Percentiles rank a stretch among this genome's conserved stretches.
phyloP scores from a whole-genome alignment of 2,329 filamentous ascomycete genomes.

The Trichoderma sp. region DNA sequence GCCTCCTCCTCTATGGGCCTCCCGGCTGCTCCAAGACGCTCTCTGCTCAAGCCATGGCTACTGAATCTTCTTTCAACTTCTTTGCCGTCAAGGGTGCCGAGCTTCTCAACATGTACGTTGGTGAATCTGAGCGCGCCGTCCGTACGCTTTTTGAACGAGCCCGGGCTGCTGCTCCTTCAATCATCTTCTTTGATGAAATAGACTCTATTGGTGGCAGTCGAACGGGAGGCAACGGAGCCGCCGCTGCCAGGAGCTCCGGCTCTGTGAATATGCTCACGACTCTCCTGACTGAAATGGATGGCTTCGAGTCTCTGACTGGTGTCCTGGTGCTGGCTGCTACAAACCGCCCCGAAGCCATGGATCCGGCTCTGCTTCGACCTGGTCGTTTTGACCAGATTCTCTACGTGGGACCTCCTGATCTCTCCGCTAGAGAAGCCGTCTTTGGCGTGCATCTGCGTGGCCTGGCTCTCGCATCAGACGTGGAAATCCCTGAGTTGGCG shows the following conservation, averaged over 20 bases:
- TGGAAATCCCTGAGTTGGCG: constrained; percentile 67
- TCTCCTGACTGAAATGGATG: constrained; percentile 92
- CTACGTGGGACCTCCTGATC: constrained; percentile 81
- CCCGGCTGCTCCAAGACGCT: constrained; percentile 95
- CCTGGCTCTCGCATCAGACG: constrained; percentile 60
- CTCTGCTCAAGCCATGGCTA: constrained; percentile 86
- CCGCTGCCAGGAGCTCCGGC: constrained; percentile 38
- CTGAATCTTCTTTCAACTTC: constrained; percentile 89
- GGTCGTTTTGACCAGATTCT: constrained; percentile 83
- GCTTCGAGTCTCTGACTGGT: constrained; percentile 79
- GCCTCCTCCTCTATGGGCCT: constrained; percentile 85
- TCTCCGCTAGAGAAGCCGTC: constrained; percentile 73
- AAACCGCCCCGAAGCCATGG: constrained; percentile 83
- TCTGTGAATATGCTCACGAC: constrained; percentile 86
- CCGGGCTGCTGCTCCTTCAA: constrained; percentile 80
- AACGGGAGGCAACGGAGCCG: constrained; percentile 47
- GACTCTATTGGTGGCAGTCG: constrained; percentile 73
- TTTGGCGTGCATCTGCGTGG: constrained; percentile 66
- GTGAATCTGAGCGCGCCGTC: constrained; percentile 85
- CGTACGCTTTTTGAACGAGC: constrained; percentile 85
- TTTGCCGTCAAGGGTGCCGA: constrained; percentile 92
- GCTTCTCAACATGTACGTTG: constrained; percentile 94
- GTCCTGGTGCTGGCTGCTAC: constrained; percentile 90
- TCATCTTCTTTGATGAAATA: constrained; percentile 97
- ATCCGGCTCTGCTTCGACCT: constrained; percentile 80